Base-by-base conservation (phyloP, 495 filamentous ascomycete species). In the Sporormia fimetaria region DNA sequence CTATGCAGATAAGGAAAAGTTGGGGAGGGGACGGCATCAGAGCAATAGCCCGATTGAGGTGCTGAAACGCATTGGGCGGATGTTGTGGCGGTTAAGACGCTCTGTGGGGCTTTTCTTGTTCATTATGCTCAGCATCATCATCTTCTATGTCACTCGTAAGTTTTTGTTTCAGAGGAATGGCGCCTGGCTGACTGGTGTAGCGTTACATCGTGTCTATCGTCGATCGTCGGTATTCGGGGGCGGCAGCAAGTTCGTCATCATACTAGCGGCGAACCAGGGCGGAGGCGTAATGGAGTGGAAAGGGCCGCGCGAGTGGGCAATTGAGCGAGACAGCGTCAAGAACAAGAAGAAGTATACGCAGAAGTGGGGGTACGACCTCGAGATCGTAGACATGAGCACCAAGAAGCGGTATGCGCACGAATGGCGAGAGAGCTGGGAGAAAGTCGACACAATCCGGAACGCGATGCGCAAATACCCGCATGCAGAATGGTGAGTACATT, bases 261-360 rank as follows among this genome's bases (percentile, higher is more conserved):
- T 99, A 48, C 67, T 96, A 6, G 87, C 79, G 24, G 87, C 90
- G 32, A 99, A 99, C 57, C 72, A 87, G 40, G 90, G 92, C 21
- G 90, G 90, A 36, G 90, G 90, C 33, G 90, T 99, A 4, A 96
- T 95, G 88, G 90, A 94, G 58, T 94, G 83, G 87, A 99, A 99
- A 59, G 90, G 92, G 0, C 78, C 92, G 4, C 73, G 88, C 40
- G 90, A 99, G 59, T 99, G 92, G 92, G 90, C 90, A 0, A 88
- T 95, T 40, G 90, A 99, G 67, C 73, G 92, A 57, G 87, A 95
- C 63, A 95, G 87, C 53, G 76, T 96, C 20, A 77, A 76, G 60
- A 96, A 99, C 57, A 99, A 99, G 64, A 76, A 80, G 56, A 77
- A 76, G 43, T 99, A 99, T 54, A 81, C 77, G 1, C 66, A 74